A percentile compares a stretch with the other conserved stretches of the same genome.
Conservation (phyloP, 192 early-diverging fungal species). For the Glomus cerebriforme region DNA sequence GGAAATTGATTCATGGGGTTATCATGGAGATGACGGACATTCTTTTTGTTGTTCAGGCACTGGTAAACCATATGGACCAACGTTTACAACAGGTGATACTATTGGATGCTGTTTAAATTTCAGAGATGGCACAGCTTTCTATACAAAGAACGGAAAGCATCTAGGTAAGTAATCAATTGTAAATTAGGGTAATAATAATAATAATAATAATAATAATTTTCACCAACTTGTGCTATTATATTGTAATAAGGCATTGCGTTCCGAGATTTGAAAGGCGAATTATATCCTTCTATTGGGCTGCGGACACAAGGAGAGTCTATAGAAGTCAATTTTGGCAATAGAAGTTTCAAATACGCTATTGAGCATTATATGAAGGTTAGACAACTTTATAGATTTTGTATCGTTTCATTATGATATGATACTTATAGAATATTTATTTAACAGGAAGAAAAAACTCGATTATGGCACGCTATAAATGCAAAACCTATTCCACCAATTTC, state of each 20-base stretch:
- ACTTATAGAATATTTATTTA: background rate
- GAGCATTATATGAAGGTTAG: constrained; percentile 61
- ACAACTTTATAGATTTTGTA: background rate
- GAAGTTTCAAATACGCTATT: constrained; percentile 74
- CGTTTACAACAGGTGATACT: constrained; percentile 88
- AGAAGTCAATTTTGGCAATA: constrained; percentile 77
- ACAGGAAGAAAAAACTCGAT: constrained; percentile 47
- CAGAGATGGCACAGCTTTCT: constrained; percentile 71
- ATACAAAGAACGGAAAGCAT: constrained; percentile 88
- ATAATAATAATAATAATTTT: no score
- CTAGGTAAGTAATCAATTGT: constrained; percentile 49
- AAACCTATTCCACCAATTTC: constrained; percentile 33
- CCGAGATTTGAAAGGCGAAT: constrained; percentile 44
- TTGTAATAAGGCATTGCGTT: constrained; percentile 39
- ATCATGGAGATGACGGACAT: constrained; percentile 96
- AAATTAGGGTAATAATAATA: background rate
- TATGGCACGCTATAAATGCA: constrained; percentile 45
- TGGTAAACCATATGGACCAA: constrained; percentile 83
- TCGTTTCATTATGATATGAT: background rate
- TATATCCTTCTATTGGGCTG: constrained; percentile 78
- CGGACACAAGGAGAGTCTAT: constrained; percentile 72
- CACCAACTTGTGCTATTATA: background rate
- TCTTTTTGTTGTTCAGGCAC: constrained; percentile 73
- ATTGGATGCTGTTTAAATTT: constrained; percentile 96
- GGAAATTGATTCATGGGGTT: constrained; percentile 91